A percentile compares a stretch with the other conserved stretches of the same genome.
phyloP scores from a whole-genome alignment of 345 rosid genomes.

The Salix purpurea region DNA sequence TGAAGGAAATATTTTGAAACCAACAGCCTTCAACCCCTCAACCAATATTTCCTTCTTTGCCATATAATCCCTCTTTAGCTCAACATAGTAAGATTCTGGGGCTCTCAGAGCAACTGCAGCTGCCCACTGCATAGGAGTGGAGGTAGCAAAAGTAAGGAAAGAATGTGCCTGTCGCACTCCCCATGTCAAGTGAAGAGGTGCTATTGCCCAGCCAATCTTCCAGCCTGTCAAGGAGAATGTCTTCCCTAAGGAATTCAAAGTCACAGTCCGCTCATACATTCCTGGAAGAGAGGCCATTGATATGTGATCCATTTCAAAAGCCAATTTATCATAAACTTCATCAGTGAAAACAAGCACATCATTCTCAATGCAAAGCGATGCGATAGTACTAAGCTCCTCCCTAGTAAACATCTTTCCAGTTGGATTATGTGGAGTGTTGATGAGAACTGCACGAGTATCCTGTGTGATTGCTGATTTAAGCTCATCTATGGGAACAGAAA shows the following conservation, averaged over 20 bases:
- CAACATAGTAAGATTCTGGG: slow-evolving; percentile 71
- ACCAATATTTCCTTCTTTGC: slow-evolving; percentile 80
- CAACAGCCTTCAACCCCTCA: slow-evolving; percentile 78
- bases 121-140: slow-evolving; percentile 80
- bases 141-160: slow-evolving; percentile 82
- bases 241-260: slow-evolving; percentile 89
- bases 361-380: slow-evolving; percentile 76
- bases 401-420: slow-evolving; percentile 90
- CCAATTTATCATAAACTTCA: slow-evolving; percentile 91
- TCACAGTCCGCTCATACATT: slow-evolving; percentile 84
- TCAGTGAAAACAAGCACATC: slow-evolving; percentile 79
- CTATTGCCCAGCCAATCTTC: slow-evolving; percentile 99
- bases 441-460: slow-evolving; percentile 73
- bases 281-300: slow-evolving; percentile 92
- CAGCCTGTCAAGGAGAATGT: slow-evolving; percentile 93
- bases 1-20: slow-evolving; percentile 83
- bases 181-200: slow-evolving; percentile 85
- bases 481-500: slow-evolving; percentile 63
- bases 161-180: slow-evolving; percentile 90
- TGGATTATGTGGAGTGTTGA: slow-evolving; percentile 92
- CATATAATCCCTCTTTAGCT: slow-evolving; percentile 68
- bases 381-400: slow-evolving; percentile 65
- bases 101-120: slow-evolving; percentile 66
- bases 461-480: slow-evolving; percentile 66
- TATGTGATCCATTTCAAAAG: slow-evolving; percentile 88